Evolutionary conservation across 2,329 filamentous ascomycete species (phyloP).

Genomic region (Madurella fahalii): DNA sequence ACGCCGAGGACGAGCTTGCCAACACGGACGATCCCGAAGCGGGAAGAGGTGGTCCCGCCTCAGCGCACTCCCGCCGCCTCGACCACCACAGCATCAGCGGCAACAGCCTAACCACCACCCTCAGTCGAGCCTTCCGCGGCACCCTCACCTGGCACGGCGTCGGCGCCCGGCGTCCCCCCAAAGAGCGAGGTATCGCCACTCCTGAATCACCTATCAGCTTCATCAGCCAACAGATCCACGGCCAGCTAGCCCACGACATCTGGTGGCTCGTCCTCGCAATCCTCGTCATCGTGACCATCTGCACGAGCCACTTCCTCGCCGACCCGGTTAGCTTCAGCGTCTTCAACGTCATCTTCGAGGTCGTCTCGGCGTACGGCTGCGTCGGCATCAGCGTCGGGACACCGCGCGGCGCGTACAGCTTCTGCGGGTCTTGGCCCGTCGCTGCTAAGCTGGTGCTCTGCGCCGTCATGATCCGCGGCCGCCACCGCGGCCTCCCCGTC

Average conservation of each 20-base stretch:
- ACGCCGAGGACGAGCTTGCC: constrained; percentile 35
- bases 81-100: too few relatives aligned
- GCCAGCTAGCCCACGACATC: constrained; percentile 60
- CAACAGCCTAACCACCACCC: constrained; percentile 24
- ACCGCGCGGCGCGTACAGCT: constrained; percentile 49
- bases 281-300: constrained; percentile 56
- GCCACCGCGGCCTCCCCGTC: constrained; percentile 52
- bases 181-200: constrained; percentile 20
- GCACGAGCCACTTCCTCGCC: constrained; percentile 49
- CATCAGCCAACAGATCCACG: constrained; percentile 52
- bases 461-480: constrained; percentile 52
- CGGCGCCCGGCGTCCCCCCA: constrained; percentile 31
- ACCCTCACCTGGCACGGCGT: constrained; percentile 43
- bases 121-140: constrained; percentile 36
- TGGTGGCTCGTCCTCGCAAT: constrained; percentile 61
- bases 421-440: constrained; percentile 51
- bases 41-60: constrained; percentile 5
- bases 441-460: constrained; percentile 55
- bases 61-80: constrained; percentile 2
- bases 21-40: constrained; percentile 28
- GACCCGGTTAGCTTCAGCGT: constrained; percentile 53
- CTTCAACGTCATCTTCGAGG: constrained; percentile 56
- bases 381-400: constrained; percentile 56
- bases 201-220: constrained; percentile 44
- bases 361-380: constrained; percentile 55